phyloP scores from a whole-genome alignment of 1,284 basidiomycete species.

The Phylloboletellus chloephorus region DNA sequence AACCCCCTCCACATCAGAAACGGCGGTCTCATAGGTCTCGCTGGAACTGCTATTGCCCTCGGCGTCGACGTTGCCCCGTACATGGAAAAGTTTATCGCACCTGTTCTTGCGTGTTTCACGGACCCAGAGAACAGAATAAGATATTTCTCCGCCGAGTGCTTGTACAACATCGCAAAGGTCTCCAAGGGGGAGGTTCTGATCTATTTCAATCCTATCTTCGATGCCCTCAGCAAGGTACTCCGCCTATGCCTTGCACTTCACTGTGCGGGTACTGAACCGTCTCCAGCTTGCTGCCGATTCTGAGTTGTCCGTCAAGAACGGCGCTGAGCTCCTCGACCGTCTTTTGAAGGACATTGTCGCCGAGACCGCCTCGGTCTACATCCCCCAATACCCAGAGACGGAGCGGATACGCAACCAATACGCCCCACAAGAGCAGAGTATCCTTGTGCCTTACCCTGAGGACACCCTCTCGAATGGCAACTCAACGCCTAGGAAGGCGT shows the following conservation, averaged over 20 bases:
- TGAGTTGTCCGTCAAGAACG: slow-evolving; percentile 96
- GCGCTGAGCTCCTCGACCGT: slow-evolving; percentile 95
- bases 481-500: slow-evolving; percentile 64
- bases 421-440: slow-evolving; percentile 43
- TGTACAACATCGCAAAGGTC: slow-evolving; percentile 98
- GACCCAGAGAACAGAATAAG: slow-evolving; percentile 94
- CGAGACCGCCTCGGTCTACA: slow-evolving; percentile 93
- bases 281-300: slow-evolving; percentile 90
- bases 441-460: slow-evolving; percentile 62
- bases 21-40: slow-evolving; percentile 94
- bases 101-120: slow-evolving; percentile 89
- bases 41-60: slow-evolving; percentile 93
- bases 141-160: slow-evolving; percentile 95
- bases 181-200: slow-evolving; percentile 96
- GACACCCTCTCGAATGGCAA: slow-evolving; percentile 42
- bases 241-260: slow-evolving; percentile 4
- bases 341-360: slow-evolving; percentile 97
- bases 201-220: slow-evolving; percentile 98
- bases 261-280: slow-evolving; percentile 13
- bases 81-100: slow-evolving; percentile 88
- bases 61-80: slow-evolving; percentile 91
- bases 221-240: slow-evolving; percentile 89
- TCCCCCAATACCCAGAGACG: slow-evolving; percentile 82
- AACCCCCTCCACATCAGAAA: slow-evolving; percentile 88
- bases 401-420: slow-evolving; percentile 54